Conservation (phyloP, 805 yeast species). For the Saccharomycopsis sp. region DNA sequence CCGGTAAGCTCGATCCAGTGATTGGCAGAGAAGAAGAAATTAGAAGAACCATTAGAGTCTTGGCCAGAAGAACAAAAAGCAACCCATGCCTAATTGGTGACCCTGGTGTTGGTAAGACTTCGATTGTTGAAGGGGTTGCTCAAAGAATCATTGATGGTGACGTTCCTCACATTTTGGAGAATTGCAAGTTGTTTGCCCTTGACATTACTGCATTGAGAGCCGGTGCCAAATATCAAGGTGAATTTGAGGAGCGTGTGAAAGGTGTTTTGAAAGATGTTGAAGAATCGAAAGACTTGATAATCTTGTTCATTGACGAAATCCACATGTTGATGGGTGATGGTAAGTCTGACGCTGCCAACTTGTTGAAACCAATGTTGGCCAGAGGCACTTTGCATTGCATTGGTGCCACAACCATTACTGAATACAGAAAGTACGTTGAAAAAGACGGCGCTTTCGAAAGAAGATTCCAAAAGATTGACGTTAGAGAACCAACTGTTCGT, state of each 20-base stretch:
- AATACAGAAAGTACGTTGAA: conserved; percentile 84
- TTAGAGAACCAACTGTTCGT: conserved; percentile 82
- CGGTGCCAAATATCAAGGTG: conserved; percentile 98
- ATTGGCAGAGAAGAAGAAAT: conserved; percentile 99
- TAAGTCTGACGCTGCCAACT: conserved; percentile 92
- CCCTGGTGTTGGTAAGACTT: conserved; percentile 99
- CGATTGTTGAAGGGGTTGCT: conserved; percentile 97
- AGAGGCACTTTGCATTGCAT: conserved; percentile 94
- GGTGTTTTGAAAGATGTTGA: conserved; percentile 94
- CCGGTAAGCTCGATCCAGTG: conserved; percentile 95
- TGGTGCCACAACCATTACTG: conserved; percentile 95
- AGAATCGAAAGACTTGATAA: conserved; percentile 74
- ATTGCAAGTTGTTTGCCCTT: conserved; percentile 73
- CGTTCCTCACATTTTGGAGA: conserved; percentile 80
- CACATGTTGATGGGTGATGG: conserved; percentile 99
- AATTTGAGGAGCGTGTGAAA: conserved; percentile 94
- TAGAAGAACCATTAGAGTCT: conserved; percentile 85
- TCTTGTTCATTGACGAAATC: conserved; percentile 92
- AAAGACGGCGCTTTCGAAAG: conserved; percentile 99
- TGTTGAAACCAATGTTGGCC: conserved; percentile 94
- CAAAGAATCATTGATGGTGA: conserved; percentile 94
- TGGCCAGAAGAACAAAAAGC: conserved; percentile 95
- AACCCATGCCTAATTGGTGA: conserved; percentile 97
- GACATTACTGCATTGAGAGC: conserved; percentile 97
- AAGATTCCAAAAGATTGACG: conserved; percentile 96